phyloP scores from a whole-genome alignment of 2,329 filamentous ascomycete species.

The Sporothrix mexicana region DNA sequence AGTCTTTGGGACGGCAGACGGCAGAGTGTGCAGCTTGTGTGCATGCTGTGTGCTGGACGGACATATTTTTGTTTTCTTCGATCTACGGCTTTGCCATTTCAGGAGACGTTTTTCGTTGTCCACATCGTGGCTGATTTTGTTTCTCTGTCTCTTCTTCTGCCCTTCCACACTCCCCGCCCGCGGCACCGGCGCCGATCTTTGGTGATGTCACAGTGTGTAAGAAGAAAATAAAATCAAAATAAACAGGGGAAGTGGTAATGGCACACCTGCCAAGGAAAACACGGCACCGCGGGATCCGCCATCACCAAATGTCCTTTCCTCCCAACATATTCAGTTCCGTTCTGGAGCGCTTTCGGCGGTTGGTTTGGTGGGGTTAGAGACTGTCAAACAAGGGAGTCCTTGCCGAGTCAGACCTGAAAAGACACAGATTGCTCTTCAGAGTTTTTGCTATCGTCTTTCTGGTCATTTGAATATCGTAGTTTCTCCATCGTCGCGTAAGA shows the following conservation, averaged over 20 bases:
- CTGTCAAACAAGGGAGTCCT: neutral
- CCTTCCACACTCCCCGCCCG: neutral
- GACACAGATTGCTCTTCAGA: neutral
- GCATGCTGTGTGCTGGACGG: too few relatives aligned
- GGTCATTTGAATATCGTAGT: neutral
- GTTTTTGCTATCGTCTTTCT: neutral
- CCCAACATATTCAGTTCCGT: neutral
- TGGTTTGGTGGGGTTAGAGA: neutral
- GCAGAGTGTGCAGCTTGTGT: neutral
- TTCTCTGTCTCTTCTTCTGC: neutral
- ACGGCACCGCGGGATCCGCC: slow-evolving; percentile 24
- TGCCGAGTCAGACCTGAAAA: neutral
- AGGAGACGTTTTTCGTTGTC: neutral
- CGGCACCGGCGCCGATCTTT: slow-evolving; percentile 24
- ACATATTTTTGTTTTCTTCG: neutral
- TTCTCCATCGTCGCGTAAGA: too few relatives aligned
- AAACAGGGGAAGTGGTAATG: neutral
- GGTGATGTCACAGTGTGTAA: neutral
- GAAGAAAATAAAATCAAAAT: neutral
- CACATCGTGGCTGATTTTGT: neutral
- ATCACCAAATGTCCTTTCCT: neutral
- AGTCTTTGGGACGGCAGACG: slow-evolving; percentile 3
- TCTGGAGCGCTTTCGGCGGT: slow-evolving; percentile 18
- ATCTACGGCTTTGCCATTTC: neutral
- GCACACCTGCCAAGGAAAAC: neutral